Evolutionary conservation across 305 asterid genomes (phyloP), one percentile per base, ranked within the genome.

Genomic region (Andrographis paniculata): DNA sequence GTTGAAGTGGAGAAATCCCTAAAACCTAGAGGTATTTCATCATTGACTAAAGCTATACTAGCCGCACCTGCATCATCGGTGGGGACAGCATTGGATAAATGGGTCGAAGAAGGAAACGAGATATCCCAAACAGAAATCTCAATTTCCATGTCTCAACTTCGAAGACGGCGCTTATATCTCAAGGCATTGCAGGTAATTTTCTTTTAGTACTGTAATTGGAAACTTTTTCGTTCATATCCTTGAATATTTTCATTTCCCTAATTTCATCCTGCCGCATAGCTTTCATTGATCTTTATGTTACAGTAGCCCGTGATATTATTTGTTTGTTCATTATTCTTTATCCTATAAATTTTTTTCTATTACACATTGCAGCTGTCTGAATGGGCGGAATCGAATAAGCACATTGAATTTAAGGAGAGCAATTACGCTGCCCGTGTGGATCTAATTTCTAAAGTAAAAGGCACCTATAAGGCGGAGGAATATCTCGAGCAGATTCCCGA

Each of bases 171-270:
- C 28, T 31, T 91, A 72, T 80, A 45, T 42, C 61, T 55, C 49
- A 82, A 64, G 70, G 96, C 96, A 54, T 67, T 86, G 69, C 87
- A 83, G 99, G 96, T 91, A 59, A 56, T 38, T 48, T 45, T 50
- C 44, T 20, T 28, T 43, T 40, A 40, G 42, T 40, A 35, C 14
- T 27, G 62, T 31, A 48, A 19, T 40, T 21, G 38, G 38, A 7
- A 13, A 7, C 4, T 5, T 27, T 27, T 27, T 5, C 33, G 6
- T 6, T 5, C 10, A 27, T 27, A 27, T 27, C 33, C 33, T 0
- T 27, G 10, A 6, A 5, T 27, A 6, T 5, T 27, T 27, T 27
- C 10, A 27, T 27, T 10, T 27, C 10, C 10, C 9, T 5, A 5
- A 27, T 10, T 5, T 27, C 33, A 27, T 27, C 10, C 10, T 5